Evolutionary conservation across 148 eudicot species (phyloP).

Genomic region (Fagopyrum esculentum): DNA sequence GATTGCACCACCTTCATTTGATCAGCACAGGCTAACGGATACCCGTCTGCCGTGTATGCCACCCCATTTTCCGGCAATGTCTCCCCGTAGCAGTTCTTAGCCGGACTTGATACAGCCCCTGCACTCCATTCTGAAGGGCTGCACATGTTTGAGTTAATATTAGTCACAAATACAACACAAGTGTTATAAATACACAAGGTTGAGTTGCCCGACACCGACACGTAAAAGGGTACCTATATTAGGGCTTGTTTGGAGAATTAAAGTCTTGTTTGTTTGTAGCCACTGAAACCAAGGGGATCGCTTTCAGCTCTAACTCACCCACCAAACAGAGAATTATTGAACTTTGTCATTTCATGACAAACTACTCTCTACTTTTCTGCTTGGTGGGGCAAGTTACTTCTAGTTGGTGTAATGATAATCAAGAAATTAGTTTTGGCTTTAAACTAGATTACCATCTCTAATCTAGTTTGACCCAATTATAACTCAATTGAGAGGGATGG

Average conservation of each 20-base stretch:
- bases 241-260: not conserved
- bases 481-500: not conserved
- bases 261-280: conserved; percentile 6
- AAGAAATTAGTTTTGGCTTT: too few species aligned
- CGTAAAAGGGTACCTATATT: not conserved
- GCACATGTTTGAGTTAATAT: conserved; percentile 13
- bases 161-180: not conserved
- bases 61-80: conserved; percentile 33
- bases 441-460: too few species aligned
- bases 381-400: too few species aligned
- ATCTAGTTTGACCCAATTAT: not conserved
- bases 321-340: not conserved
- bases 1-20: conserved; percentile 51
- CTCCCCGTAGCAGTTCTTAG: conserved; percentile 78
- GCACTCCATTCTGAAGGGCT: conserved; percentile 49
- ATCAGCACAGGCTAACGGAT: conserved; percentile 26
- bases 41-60: conserved; percentile 32
- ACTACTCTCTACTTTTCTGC: not conserved
- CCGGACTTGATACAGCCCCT: conserved; percentile 10
- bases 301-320: not conserved
- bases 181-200: not conserved
- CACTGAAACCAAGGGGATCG: not conserved
- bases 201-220: not conserved
- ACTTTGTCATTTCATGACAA: not conserved
- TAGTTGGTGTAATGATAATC: not conserved